Evolutionary conservation across 768 basidiomycete species (phyloP).

Genomic region (Tricholoma terreum): DNA sequence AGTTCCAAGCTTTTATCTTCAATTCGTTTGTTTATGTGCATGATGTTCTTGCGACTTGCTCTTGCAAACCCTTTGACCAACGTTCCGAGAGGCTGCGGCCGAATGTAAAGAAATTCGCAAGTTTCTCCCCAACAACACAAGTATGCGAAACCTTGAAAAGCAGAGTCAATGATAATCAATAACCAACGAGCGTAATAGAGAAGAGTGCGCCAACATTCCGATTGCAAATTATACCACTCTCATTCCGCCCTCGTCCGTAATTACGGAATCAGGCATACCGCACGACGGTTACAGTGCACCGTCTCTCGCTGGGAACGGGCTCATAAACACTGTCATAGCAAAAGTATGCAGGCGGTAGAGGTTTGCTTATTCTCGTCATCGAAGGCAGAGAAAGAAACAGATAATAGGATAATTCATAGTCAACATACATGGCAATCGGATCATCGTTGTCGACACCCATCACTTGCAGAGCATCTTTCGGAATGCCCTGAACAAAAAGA

Average conservation of each 20-base stretch:
- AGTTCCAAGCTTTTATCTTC: too few relatives aligned
- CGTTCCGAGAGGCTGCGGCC: too few relatives aligned
- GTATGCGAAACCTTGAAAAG: not conserved
- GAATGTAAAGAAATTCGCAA: too few relatives aligned
- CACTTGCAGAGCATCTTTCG: too few relatives aligned
- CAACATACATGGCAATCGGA: not conserved
- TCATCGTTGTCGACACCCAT: not conserved
- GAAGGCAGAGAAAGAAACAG: not conserved
- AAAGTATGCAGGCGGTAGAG: not conserved
- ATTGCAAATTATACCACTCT: not conserved
- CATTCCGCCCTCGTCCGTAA: not conserved
- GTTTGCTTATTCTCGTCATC: not conserved
- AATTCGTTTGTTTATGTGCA: too few relatives aligned
- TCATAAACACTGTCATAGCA: not conserved
- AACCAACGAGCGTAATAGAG: not conserved
- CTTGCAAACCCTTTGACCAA: too few relatives aligned
- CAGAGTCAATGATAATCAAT: not conserved
- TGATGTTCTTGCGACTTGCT: too few relatives aligned
- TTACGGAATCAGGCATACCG: not conserved
- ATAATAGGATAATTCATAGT: not conserved
- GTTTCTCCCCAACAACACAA: too few relatives aligned
- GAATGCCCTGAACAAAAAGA: too few relatives aligned
- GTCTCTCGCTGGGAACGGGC: not conserved
- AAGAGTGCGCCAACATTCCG: not conserved
- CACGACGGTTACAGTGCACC: not conserved